Conservation (phyloP, 2,329 filamentous ascomycete species). For the Neoarthrinium moseri region DNA sequence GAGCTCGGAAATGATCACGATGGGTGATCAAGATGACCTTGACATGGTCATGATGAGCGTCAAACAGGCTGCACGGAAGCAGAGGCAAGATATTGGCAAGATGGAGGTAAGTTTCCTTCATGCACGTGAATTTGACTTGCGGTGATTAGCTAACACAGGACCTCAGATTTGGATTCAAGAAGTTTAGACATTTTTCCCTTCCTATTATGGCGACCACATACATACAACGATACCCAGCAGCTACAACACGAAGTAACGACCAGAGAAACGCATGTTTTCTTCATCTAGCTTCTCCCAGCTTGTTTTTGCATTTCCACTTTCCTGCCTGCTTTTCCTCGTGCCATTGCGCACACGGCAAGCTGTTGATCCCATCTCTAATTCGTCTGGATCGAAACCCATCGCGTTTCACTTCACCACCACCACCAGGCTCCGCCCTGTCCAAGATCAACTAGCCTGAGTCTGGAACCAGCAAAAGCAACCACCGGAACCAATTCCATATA, state of each 20-base stretch:
- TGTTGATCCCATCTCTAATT: neutral
- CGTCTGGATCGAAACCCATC: conserved; percentile 7
- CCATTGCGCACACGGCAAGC: neutral
- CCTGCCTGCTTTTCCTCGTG: neutral
- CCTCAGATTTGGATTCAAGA: conserved; percentile 48
- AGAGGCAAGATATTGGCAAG: conserved; percentile 82
- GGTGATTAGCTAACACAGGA: neutral
- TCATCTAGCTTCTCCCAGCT: neutral
- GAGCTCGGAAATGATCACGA: conserved; percentile 89
- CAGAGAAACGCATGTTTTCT: conserved; percentile 9
- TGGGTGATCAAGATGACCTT: conserved; percentile 94
- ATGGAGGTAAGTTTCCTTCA: conserved; percentile 72
- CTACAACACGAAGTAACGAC: conserved; percentile 31
- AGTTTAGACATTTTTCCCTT: conserved; percentile 33
- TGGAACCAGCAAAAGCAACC: neutral
- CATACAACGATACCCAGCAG: conserved; percentile 30
- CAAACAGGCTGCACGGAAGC: conserved; percentile 67
- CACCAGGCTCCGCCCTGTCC: neutral
- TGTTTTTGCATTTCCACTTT: neutral
- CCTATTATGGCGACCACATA: conserved; percentile 21
- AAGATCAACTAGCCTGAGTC: neutral
- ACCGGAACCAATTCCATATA: neutral
- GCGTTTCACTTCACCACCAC: conserved; percentile 8
- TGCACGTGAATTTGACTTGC: no score
- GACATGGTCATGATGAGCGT: conserved; percentile 79